Percentiles rank a stretch among this genome's conserved stretches.
Conservation (phyloP, 176 grass and related monocot genomes). For the Tillandsia leiboldiana region DNA sequence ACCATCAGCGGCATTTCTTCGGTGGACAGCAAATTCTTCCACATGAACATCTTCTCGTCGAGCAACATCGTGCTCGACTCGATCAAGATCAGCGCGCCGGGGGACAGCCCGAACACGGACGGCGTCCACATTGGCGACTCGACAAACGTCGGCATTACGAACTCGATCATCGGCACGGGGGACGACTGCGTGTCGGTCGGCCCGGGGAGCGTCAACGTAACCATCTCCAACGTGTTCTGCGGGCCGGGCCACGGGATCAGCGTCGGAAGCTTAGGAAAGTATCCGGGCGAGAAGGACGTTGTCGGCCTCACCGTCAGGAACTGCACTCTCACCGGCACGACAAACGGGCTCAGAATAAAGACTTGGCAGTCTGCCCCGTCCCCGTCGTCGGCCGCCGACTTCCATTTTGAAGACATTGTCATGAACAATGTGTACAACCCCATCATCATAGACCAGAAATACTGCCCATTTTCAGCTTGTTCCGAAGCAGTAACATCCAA, state of each 20-base stretch:
- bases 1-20: conserved; percentile 26
- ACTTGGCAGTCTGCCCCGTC: conserved; percentile 57
- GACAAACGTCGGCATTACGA: conserved; percentile 32
- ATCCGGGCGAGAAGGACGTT: conserved; percentile 63
- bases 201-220: conserved; percentile 27
- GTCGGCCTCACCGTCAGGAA: conserved; percentile 36
- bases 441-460: conserved; percentile 83
- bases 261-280: conserved; percentile 59
- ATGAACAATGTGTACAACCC: conserved; percentile 61
- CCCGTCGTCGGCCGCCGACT: conserved; percentile 17
- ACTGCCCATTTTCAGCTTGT: conserved; percentile 61
- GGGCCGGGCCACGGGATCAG: conserved; percentile 80
- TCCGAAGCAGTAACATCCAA: conserved; percentile 1
- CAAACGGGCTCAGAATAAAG: conserved; percentile 66
- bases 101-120: conserved; percentile 71
- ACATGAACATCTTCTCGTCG: conserved; percentile 40
- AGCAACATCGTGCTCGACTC: conserved; percentile 34
- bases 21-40: conserved; percentile 65
- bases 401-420: conserved; percentile 44
- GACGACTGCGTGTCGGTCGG: conserved; percentile 82
- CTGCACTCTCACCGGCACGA: conserved; percentile 33
- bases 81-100: conserved; percentile 39
- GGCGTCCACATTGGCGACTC: conserved; percentile 68
- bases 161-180: conserved; percentile 45
- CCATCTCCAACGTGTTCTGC: conserved; percentile 22